These are phyloP conservation scores for Stylosanthes scabra DNA, from an alignment of 331 rosid genomes.

Conservation along the genomic window DNA sequence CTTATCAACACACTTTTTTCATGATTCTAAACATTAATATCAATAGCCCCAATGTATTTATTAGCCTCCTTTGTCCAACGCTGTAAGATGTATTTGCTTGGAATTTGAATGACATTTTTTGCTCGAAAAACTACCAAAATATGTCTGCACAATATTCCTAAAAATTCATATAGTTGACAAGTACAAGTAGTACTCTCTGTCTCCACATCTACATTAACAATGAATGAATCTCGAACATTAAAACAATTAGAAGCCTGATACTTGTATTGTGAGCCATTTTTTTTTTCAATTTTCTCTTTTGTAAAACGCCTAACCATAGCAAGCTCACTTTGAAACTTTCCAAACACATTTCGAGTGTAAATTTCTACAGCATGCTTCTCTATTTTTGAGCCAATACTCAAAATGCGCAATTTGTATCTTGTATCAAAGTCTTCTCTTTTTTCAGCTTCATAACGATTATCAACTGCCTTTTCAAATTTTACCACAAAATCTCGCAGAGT, in stretches of 20 bases:
- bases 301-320: not conserved
- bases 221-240: not conserved
- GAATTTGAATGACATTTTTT: not conserved
- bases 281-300: not conserved
- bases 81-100: not conserved
- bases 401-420: not conserved
- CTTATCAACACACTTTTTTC: not conserved
- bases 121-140: not conserved
- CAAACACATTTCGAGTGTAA: not conserved
- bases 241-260: not conserved
- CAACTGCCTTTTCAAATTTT: not conserved
- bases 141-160: not conserved
- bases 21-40: no score
- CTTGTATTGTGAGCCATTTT: not conserved
- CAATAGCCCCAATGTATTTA: not conserved
- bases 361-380: not conserved
- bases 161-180: not conserved
- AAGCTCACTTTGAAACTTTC: not conserved
- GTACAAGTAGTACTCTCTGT: not conserved
- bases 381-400: not conserved
- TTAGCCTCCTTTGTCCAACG: not conserved
- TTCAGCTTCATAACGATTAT: not conserved
- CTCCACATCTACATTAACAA: not conserved
- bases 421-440: not conserved
- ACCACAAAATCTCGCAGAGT: not conserved